A percentile compares a stretch with the other conserved stretches of the same genome.
phyloP scores from a whole-genome alignment of 176 grass and related monocot species.

The Saccharum spontaneum region DNA sequence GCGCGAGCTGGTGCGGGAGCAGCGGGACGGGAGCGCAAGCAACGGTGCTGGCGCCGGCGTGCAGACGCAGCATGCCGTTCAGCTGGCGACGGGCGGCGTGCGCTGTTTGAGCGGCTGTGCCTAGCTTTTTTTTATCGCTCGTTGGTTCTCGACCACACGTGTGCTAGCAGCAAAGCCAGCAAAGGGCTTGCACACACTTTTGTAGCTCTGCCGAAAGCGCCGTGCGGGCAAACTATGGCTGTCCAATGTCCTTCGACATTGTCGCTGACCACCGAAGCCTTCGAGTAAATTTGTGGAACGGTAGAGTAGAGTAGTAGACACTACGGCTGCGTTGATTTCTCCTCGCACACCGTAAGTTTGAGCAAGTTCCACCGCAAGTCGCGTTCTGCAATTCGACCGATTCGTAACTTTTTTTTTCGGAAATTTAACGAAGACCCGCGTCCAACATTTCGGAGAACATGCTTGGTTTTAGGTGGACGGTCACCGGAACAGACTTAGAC shows the following conservation, averaged over 20 bases:
- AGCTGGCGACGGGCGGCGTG: background rate
- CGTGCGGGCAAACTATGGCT: background rate
- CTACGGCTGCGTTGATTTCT: background rate
- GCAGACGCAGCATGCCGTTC: slow-evolving; percentile 25
- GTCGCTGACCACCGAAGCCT: background rate
- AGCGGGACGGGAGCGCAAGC: background rate
- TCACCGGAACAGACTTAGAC: too few species aligned
- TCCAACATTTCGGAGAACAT: too few species aligned
- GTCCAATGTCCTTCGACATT: background rate
- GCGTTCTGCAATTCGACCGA: background rate
- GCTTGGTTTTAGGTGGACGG: too few species aligned
- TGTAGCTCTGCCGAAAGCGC: background rate
- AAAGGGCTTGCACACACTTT: background rate
- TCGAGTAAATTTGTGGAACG: background rate
- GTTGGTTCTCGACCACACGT: slow-evolving; percentile 32
- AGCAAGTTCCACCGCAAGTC: background rate
- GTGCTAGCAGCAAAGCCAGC: slow-evolving; percentile 16
- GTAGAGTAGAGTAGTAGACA: too few species aligned
- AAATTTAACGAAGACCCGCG: background rate
- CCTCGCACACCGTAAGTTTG: background rate
- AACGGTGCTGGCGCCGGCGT: background rate
- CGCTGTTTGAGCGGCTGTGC: background rate
- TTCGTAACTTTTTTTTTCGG: too few species aligned
- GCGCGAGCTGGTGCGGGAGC: background rate
- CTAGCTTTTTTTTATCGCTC: background rate